These are phyloP conservation scores for Pichia insulana DNA, from an alignment of 805 yeast genomes.

Conservation along the genomic window DNA sequence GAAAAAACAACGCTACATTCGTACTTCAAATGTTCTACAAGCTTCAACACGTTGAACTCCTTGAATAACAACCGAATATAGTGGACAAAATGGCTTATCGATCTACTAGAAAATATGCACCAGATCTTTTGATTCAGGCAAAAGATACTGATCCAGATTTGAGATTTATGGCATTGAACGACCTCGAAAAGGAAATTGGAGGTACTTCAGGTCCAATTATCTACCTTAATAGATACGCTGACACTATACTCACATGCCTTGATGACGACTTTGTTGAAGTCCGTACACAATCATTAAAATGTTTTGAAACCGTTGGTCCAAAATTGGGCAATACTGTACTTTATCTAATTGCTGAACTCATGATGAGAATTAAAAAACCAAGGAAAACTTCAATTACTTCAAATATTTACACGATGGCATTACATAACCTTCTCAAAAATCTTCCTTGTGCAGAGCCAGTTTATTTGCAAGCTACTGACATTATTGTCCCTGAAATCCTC, in stretches of 20 bases:
- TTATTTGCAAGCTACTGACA: slow-evolving; percentile 25
- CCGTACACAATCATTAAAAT: slow-evolving; percentile 62
- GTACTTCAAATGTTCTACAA: too few species aligned
- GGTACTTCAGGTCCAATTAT: slow-evolving; percentile 28
- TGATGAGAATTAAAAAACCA: slow-evolving; percentile 15
- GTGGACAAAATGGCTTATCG: too few species aligned
- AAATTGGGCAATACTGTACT: slow-evolving; percentile 26
- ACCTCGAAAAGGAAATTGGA: slow-evolving; percentile 40
- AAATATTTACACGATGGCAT: slow-evolving; percentile 45
- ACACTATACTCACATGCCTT: slow-evolving; percentile 27
- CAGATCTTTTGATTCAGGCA: slow-evolving; percentile 34
- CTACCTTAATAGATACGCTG: slow-evolving; percentile 24
- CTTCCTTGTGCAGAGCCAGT: slow-evolving; percentile 18
- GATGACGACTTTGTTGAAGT: slow-evolving; percentile 64
- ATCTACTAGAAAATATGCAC: slow-evolving; percentile 14
- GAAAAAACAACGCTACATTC: too few species aligned
- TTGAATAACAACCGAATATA: too few species aligned
- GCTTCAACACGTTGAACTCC: too few species aligned
- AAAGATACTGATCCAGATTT: slow-evolving; percentile 71
- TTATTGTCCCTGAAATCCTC: slow-evolving; percentile 29
- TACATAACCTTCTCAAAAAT: slow-evolving; percentile 35
- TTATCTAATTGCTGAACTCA: slow-evolving; percentile 24
- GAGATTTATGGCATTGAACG: slow-evolving; percentile 79
- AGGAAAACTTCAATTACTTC: slow-evolving; percentile 32
- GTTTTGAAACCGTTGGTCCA: slow-evolving; percentile 30